Base-by-base conservation (phyloP, 2,329 filamentous ascomycete species). In the Rutstroemia sp. region DNA sequence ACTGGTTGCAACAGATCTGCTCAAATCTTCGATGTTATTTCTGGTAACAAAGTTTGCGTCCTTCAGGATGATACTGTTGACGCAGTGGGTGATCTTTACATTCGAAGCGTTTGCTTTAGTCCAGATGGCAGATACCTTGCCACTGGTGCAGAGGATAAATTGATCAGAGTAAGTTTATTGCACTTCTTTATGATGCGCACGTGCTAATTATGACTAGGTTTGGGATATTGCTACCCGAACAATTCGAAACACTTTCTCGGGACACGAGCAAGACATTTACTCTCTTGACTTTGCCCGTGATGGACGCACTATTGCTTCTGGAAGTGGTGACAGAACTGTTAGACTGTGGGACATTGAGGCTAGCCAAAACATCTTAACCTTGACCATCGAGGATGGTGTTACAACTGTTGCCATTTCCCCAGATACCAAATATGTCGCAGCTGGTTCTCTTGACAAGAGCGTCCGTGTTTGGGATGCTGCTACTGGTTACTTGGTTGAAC, bases 251-350 rank as follows among this genome's bases (percentile, higher is more conserved):
- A 90, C 90, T 40, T 97, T 99, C 74, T 81, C 86, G n/a, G 94
- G 94, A 23, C 94, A 99, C 73, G 94, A 99, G 73, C 92, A 99
- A 73, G 94, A 99, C 64, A 99, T 99, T 61, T 97, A 97, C 73
- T 95, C 89, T 5, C 79, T 97, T 4, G 94, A 97, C 73, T 99
- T 96, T 72, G 89, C 92, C 34, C 86, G 90, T 44, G 95, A 96
- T 65, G 92, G 92, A 39, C 87, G 90, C 54, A 91, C 91, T 57
- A 97, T 99, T 66, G 94, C 92, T 5, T 97, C 94, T 7, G 94
- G 94, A 48, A 95, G 89, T 71, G 94, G 94, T 57, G 94, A 99
- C 67, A 81, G 94, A 65, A 96, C 91, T 16, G 94, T 97, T 55
- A 87, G 92, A 57, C 83, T 99, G 0, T 99, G 94, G 94, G 92